A percentile compares a stretch with the other conserved stretches of the same genome.
Conservation (phyloP, 1,139 yeast genomes). For the Blastobotrys raffinosifermentans region DNA sequence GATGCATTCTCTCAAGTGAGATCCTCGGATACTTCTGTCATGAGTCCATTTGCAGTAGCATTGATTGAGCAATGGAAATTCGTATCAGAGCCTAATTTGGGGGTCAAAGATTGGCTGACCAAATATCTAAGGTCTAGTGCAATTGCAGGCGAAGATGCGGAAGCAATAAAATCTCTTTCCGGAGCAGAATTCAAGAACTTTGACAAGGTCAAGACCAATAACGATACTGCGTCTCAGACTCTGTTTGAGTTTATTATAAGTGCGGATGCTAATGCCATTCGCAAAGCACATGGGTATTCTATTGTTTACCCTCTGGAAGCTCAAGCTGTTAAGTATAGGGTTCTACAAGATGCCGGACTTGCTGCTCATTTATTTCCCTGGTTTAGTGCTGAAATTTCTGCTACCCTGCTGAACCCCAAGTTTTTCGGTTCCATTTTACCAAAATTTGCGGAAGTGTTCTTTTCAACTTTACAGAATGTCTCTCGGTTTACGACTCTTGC, state of each 20-base stretch:
- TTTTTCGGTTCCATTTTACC: constrained; percentile 11
- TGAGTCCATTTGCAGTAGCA: constrained; percentile 65
- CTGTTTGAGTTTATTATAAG: constrained; percentile 24
- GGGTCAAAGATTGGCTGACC: constrained; percentile 45
- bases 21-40: constrained; percentile 12
- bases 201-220: too few relatives aligned
- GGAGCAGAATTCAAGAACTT: too few relatives aligned
- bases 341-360: constrained; percentile 8
- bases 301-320: constrained; percentile 22
- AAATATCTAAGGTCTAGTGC: constrained; percentile 33
- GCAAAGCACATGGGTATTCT: constrained; percentile 20
- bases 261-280: constrained; percentile 13
- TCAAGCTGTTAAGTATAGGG: constrained; percentile 19
- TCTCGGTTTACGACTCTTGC: not conserved
- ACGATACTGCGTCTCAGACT: not conserved
- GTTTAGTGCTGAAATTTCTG: constrained; percentile 15
- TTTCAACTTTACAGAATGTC: not conserved
- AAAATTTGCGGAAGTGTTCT: too few relatives aligned
- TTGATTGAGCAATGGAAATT: constrained; percentile 69
- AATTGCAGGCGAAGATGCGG: too few relatives aligned
- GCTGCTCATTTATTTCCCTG: constrained; percentile 16
- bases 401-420: constrained; percentile 6
- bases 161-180: too few relatives aligned
- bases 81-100: constrained; percentile 35
- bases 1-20: constrained; percentile 48